phyloP scores from a whole-genome alignment of 2,329 filamentous ascomycete species.

The Ceratocystis lukuohia region DNA sequence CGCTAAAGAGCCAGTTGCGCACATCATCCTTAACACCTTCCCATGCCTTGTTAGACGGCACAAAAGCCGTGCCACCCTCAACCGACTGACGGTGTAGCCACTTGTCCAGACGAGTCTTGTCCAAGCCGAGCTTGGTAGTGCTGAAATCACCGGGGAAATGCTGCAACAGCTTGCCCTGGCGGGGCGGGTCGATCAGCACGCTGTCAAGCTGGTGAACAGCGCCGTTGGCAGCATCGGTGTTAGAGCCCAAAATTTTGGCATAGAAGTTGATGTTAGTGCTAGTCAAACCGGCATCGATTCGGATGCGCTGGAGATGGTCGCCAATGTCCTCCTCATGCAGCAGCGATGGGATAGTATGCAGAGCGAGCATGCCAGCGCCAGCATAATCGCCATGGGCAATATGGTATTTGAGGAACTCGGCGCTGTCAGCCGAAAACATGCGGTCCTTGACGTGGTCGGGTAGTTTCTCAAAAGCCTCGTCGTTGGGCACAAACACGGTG shows the following conservation, averaged over 20 bases:
- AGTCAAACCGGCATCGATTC: conserved; percentile 46
- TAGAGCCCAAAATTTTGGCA: conserved; percentile 51
- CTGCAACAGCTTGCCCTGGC: conserved; percentile 37
- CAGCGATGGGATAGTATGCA: conserved; percentile 62
- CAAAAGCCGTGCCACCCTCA: conserved; percentile 63
- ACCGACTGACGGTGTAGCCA: conserved; percentile 41
- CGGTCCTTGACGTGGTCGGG: conserved; percentile 47
- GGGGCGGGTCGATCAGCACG: conserved; percentile 63
- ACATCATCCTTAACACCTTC: conserved; percentile 53
- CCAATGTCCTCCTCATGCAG: conserved; percentile 47
- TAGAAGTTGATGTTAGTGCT: conserved; percentile 67
- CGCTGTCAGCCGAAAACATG: conserved; percentile 40
- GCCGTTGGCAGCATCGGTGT: conserved; percentile 60
- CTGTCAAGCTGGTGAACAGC: conserved; percentile 65
- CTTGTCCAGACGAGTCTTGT: conserved; percentile 57
- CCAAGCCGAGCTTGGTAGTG: conserved; percentile 60
- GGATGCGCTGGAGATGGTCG: conserved; percentile 56
- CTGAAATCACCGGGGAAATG: conserved; percentile 66
- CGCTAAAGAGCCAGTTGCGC: conserved; percentile 78
- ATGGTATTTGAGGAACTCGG: conserved; percentile 51
- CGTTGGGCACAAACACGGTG: conserved; percentile 69
- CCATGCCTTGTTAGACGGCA: conserved; percentile 72
- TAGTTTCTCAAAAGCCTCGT: conserved; percentile 58
- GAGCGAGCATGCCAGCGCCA: conserved; percentile 49
- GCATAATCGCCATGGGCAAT: conserved; percentile 55